phyloP scores from a whole-genome alignment of 257 asterid genomes.

The Pogostemon cablin region DNA sequence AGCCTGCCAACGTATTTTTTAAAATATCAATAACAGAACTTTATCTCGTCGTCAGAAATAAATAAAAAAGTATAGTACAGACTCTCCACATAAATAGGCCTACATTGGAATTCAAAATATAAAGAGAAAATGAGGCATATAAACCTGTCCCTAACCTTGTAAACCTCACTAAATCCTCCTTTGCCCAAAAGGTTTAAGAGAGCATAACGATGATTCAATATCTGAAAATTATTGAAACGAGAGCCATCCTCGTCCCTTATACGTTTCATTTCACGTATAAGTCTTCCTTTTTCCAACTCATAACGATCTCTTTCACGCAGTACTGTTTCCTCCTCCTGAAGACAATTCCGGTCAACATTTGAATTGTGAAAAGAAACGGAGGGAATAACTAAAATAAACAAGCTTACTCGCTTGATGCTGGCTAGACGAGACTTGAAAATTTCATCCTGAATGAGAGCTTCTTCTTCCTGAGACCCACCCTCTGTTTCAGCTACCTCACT shows the following conservation, averaged over 20 bases:
- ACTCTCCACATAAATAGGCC: slow-evolving; percentile 1
- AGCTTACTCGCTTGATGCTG: slow-evolving; percentile 87
- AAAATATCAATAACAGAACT: slow-evolving; percentile 32
- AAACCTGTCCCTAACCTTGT: slow-evolving; percentile 60
- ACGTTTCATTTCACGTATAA: slow-evolving; percentile 98
- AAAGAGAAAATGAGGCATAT: slow-evolving; percentile 30
- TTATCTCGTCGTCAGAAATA: slow-evolving; percentile 7
- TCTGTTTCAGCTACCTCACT: slow-evolving; percentile 73
- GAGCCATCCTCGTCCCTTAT: slow-evolving; percentile 98
- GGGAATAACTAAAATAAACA: slow-evolving; percentile 22
- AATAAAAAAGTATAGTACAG: slow-evolving; percentile 15
- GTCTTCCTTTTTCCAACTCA: slow-evolving; percentile 94
- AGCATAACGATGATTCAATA: slow-evolving; percentile 92
- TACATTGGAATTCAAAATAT: not conserved
- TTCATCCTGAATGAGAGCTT: slow-evolving; percentile 84
- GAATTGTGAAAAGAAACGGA: slow-evolving; percentile 5
- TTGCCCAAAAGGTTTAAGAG: slow-evolving; percentile 95
- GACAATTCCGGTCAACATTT: slow-evolving; percentile 34
- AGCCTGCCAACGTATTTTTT: slow-evolving; percentile 64
- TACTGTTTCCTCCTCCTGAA: slow-evolving; percentile 91
- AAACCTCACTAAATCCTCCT: slow-evolving; percentile 99
- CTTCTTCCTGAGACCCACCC: slow-evolving; percentile 75
- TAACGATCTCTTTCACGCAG: slow-evolving; percentile 95
- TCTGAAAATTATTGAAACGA: slow-evolving; percentile 93
- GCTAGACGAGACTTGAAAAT: slow-evolving; percentile 87